Conservation (phyloP, 2,329 filamentous ascomycete species). For the Thelonectria olida region DNA sequence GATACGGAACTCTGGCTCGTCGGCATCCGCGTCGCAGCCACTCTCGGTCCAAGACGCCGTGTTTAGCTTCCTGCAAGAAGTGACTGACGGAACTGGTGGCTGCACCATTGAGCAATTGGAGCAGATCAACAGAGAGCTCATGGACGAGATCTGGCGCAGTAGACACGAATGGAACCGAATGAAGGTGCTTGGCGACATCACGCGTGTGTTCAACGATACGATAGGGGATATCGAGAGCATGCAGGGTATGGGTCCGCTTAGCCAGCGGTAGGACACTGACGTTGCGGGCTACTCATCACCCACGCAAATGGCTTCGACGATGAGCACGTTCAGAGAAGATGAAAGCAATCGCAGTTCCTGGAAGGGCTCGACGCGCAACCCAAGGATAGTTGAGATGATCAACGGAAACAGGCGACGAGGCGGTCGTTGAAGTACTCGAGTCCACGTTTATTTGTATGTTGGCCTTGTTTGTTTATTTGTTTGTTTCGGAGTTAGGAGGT, state of each 20-base stretch:
- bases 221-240: conserved; percentile 72
- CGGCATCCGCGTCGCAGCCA: conserved; percentile 57
- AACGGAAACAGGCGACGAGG: conserved; percentile 17
- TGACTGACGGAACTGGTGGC: conserved; percentile 76
- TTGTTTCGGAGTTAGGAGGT: conserved; percentile 30
- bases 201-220: conserved; percentile 78
- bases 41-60: conserved; percentile 60
- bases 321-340: neutral
- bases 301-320: neutral
- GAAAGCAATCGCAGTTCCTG: neutral
- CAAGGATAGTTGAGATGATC: conserved; percentile 11
- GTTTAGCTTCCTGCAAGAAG: conserved; percentile 65
- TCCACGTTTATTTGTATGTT: conserved; percentile 17
- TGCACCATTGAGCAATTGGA: conserved; percentile 94
- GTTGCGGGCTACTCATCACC: neutral
- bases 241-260: conserved; percentile 55
- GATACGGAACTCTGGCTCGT: conserved; percentile 45
- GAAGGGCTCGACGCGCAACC: neutral
- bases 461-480: neutral
- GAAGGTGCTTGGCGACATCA: conserved; percentile 71
- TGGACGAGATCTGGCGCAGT: conserved; percentile 87
- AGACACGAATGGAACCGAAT: conserved; percentile 86
- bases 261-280: conserved; percentile 47
- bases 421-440: conserved; percentile 27
- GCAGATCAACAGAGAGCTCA: conserved; percentile 88